These are phyloP conservation scores for Silybum marianum DNA, from an alignment of 129 eudicot genomes.

Conservation along the genomic window DNA sequence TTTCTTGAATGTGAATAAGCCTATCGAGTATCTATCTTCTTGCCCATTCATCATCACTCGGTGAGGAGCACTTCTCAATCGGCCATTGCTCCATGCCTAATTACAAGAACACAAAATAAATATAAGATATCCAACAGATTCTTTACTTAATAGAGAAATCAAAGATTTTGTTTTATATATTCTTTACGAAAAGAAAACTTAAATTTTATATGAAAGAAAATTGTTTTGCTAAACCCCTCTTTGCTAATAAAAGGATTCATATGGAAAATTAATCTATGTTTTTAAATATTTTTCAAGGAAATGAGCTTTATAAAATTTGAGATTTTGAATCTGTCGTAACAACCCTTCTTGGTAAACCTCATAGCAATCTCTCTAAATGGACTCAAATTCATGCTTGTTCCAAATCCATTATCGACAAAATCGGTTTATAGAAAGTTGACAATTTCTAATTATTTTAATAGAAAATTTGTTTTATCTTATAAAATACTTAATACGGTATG, in stretches of 20 bases:
- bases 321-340: too few relatives aligned
- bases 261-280: too few relatives aligned
- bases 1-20: conserved; percentile 1
- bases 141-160: not conserved
- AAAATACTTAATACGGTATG: too few relatives aligned
- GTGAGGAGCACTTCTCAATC: conserved; percentile 7
- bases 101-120: not conserved
- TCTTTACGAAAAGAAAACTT: too few relatives aligned
- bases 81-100: conserved; percentile 25
- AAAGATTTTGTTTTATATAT: too few relatives aligned
- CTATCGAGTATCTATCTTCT: conserved; percentile 11
- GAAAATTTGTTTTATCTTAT: too few relatives aligned
- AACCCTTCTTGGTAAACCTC: too few relatives aligned
- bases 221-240: not conserved
- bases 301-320: not conserved
- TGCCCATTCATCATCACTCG: conserved; percentile 10
- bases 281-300: not conserved
- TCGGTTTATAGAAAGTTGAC: too few relatives aligned
- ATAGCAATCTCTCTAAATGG: not conserved
- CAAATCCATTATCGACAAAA: too few relatives aligned
- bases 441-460: too few relatives aligned
- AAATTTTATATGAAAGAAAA: not conserved
- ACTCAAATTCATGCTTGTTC: too few relatives aligned
- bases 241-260: not conserved
- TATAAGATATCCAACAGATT: not conserved